phyloP scores from a whole-genome alignment of 495 filamentous ascomycete genomes.

The Aspergillus coremiiformis region DNA sequence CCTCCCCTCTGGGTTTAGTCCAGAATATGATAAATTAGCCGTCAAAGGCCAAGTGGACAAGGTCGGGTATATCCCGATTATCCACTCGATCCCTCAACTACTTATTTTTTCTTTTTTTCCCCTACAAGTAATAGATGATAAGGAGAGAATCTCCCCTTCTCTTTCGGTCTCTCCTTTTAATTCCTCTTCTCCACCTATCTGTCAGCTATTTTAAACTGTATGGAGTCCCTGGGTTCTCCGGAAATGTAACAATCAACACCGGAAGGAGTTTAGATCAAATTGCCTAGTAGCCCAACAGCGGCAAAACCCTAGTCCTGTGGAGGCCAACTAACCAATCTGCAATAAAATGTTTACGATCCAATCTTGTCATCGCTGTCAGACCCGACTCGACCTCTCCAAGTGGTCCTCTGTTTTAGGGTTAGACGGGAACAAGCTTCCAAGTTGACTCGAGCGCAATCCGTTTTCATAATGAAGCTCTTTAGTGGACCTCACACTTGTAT shows the following conservation, averaged over 20 bases:
- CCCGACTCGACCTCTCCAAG: too few species aligned
- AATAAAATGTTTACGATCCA: background rate
- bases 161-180: background rate
- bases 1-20: slow-evolving; percentile 1
- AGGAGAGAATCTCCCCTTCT: background rate
- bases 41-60: background rate
- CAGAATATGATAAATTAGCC: background rate
- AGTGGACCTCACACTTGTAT: too few species aligned
- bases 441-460: background rate
- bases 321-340: background rate
- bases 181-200: background rate
- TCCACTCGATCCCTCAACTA: background rate
- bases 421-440: background rate
- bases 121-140: background rate
- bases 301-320: background rate
- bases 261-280: background rate
- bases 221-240: background rate
- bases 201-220: background rate
- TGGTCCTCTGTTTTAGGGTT: background rate
- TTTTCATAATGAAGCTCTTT: too few species aligned
- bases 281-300: background rate
- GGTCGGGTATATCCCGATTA: background rate
- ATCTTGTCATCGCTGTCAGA: background rate
- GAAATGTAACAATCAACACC: background rate
- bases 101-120: background rate